phyloP scores from a whole-genome alignment of 768 basidiomycete species.

The Lepiota brunneoincarnata region DNA sequence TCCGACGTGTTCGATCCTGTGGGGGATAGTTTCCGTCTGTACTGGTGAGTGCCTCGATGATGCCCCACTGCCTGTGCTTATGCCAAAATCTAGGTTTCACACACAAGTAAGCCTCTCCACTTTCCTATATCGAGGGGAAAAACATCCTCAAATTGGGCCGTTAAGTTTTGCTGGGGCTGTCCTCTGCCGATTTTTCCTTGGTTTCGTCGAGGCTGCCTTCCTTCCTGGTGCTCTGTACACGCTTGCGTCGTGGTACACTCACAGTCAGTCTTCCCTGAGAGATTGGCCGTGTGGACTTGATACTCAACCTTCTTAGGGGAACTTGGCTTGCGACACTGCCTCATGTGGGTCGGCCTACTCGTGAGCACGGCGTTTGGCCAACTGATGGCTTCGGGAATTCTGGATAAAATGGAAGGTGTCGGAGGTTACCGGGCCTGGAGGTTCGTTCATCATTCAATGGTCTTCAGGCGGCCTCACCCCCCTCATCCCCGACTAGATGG shows the following conservation, averaged over 20 bases:
- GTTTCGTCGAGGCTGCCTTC: conserved; percentile 48
- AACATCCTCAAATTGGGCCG: background rate
- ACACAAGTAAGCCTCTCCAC: background rate
- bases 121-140: background rate
- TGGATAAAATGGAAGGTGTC: conserved; percentile 43
- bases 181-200: conserved; percentile 50
- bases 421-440: conserved; percentile 53
- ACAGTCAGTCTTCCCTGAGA: background rate
- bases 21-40: conserved; percentile 46
- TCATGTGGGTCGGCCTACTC: conserved; percentile 47
- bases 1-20: conserved; percentile 47
- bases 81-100: background rate
- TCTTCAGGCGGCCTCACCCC: too few species aligned
- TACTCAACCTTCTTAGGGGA: conserved; percentile 12
- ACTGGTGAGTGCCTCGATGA: conserved; percentile 26
- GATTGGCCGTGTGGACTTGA: background rate
- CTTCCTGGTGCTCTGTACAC: conserved; percentile 40
- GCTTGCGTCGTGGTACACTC: conserved; percentile 24
- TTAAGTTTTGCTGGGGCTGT: conserved; percentile 39
- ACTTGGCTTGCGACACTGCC: conserved; percentile 45
- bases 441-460: conserved; percentile 21
- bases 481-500: conserved; percentile 31
- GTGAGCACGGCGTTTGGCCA: conserved; percentile 54
- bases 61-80: background rate
- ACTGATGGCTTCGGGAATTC: conserved; percentile 46